phyloP scores from a whole-genome alignment of 345 rosid species.

The Limnanthes douglasii region DNA sequence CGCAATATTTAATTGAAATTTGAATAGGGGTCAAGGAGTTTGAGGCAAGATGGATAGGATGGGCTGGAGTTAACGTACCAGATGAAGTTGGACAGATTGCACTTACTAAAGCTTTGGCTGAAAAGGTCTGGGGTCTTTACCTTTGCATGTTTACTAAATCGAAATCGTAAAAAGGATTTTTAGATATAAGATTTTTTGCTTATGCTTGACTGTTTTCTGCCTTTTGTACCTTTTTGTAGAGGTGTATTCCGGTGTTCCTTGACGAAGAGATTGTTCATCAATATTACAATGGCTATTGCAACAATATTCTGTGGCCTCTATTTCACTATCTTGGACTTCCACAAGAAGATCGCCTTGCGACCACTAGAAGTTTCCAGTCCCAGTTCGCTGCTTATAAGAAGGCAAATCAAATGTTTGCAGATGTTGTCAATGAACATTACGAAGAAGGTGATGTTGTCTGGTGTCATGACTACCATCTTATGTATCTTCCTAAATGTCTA shows the following conservation, averaged over 20 bases:
- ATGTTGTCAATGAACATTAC: conserved; percentile 81
- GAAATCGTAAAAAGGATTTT: conserved; percentile 1
- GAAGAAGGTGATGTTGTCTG: conserved; percentile 99
- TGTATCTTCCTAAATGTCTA: conserved; percentile 94
- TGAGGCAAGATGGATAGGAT: conserved; percentile 99
- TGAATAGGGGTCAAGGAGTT: conserved; percentile 81
- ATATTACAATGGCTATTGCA: conserved; percentile 97
- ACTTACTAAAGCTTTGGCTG: conserved; percentile 91
- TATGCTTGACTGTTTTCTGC: neutral
- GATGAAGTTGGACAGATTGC: conserved; percentile 92
- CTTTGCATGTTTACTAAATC: conserved; percentile 1
- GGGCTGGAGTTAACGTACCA: conserved; percentile 99
- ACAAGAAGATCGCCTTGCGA: conserved; percentile 98
- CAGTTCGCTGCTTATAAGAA: conserved; percentile 93
- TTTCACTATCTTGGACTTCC: conserved; percentile 98
- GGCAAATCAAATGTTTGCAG: conserved; percentile 98
- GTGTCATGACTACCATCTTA: conserved; percentile 99
- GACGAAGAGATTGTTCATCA: conserved; percentile 99
- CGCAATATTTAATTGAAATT: neutral
- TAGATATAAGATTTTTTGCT: neutral
- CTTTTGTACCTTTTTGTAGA: conserved; percentile 22
- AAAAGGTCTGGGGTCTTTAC: conserved; percentile 37
- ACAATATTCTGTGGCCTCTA: conserved; percentile 97
- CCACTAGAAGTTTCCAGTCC: conserved; percentile 96
- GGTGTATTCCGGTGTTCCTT: conserved; percentile 98